Evolutionary conservation across 345 rosid species (phyloP), one percentile per base, ranked within the genome.

Genomic region (Combretum micranthum): DNA sequence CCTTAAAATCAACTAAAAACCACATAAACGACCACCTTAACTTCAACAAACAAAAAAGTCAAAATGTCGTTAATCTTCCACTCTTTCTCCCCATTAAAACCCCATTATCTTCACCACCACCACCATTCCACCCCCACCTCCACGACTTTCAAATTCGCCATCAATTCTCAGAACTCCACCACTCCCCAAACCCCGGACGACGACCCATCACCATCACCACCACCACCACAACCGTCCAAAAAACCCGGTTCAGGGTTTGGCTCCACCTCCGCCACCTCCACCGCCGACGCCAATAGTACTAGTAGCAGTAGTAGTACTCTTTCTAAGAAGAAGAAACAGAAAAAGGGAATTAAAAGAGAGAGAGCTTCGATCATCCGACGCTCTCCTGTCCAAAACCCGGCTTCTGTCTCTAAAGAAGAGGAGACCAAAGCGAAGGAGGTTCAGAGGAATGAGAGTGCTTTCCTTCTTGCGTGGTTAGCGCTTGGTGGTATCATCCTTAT

Each of bases 391-490:
- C 83, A 81, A 77, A 86, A 80, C 55, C 85, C 86, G 13, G 80
- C 61, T 52, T 72, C 75, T 52, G 16, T 76, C 14, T 75, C 82
- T 56, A 63, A 78, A 66, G 83, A 67, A 47, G 83, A 79, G 3
- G 86, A 81, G 39, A 80, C 67, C 12, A 77, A 74, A 61, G 86
- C 78, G 20, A 69, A 81, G 59, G 95, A 82, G 63, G 76, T 65
- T 73, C 67, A 65, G 61, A 72, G 61, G 65, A 86, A 84, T 59
- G 96, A 92, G 78, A 83, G 83, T 23, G 96, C 96, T 53, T 92
- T 92, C 77, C 80, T 92, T 57, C 81, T 92, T 26, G 66, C 93
- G 14, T 86, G 98, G 98, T 72, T 81, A 62, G 98, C 83, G 21
- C 83, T 86, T 43, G 98, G 98, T 18, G 76, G 74, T 15, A 18